phyloP scores from a whole-genome alignment of 495 filamentous ascomycete genomes.

The Xylaria acuta region DNA sequence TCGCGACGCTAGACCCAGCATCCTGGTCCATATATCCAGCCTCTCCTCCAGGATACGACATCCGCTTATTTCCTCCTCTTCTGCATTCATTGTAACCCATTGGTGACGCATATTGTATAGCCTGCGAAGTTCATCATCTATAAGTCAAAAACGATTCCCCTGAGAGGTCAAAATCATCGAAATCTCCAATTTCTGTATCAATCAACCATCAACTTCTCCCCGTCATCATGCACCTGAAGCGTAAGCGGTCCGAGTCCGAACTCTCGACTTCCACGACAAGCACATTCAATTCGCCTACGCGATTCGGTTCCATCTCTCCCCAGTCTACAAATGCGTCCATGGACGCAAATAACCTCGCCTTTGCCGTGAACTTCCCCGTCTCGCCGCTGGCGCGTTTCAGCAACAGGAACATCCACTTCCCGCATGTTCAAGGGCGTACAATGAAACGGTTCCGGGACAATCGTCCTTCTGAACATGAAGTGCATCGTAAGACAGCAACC shows the following conservation, averaged over 20 bases:
- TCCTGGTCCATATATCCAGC: slow-evolving; percentile 16
- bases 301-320: slow-evolving; percentile 27
- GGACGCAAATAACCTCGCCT: slow-evolving; percentile 27
- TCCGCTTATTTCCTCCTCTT: neutral
- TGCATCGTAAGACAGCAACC: slow-evolving; percentile 46
- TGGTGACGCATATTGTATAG: neutral
- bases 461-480: slow-evolving; percentile 53
- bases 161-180: too few relatives aligned
- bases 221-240: slow-evolving; percentile 54
- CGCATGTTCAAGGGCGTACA: slow-evolving; percentile 51
- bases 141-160: too few relatives aligned
- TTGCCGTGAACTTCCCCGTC: slow-evolving; percentile 15
- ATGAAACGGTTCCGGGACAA: slow-evolving; percentile 58
- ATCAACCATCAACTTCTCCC: neutral
- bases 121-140: neutral
- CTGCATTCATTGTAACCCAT: neutral
- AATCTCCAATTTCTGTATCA: neutral
- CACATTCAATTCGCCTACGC: slow-evolving; percentile 45
- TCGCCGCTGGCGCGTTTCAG: slow-evolving; percentile 2
- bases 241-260: slow-evolving; percentile 60
- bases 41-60: slow-evolving; percentile 1
- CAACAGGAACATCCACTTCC: slow-evolving; percentile 25
- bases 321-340: slow-evolving; percentile 23
- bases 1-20: neutral
- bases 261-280: slow-evolving; percentile 46